Base-by-base conservation (phyloP, 805 yeast species). In the Metschnikowia peoriensis region DNA sequence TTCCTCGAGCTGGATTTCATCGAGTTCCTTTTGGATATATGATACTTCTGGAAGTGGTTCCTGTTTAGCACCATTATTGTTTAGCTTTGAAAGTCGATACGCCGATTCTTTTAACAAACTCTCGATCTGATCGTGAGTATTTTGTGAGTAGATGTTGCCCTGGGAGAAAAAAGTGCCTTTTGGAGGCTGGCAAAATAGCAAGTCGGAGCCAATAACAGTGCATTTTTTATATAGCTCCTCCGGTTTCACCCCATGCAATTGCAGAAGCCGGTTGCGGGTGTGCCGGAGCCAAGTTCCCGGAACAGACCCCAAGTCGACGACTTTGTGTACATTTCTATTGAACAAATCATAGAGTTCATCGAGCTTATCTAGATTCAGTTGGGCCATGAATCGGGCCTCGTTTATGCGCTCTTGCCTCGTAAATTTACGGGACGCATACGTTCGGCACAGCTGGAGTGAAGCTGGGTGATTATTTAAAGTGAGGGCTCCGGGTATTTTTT, bases 181-280 rank as follows among this genome's bases (percentile, higher is more conserved):
- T 0, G 97, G 96, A 0, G 97, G 97, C 15, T 79, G 76, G 48
- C 85, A 81, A 7, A 89, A 86, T 17, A 93, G 74, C 35, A 94
- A 76, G 69, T 94, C 79, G 50, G 71, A 62, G 29, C 77, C 78
- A 28, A 73, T 46, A 6, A 75, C 57, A 38, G 68, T 67, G 57
- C 78, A 73, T 38, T 63, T 69, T 28, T 57, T 48, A 46, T 64
- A 51, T 45, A 72, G 64, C 9, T 66, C 53, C 9, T 62, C 66
- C 15, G 64, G 69, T 5, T 61, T 64, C 6, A 71, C 29, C 70
- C 51, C 57, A 55, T 73, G 74, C 6, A 68, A 47, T 40, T 60
- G 55, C 46, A 66, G 61, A 50, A 74, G 58, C 39, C 66, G 55
- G 34, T 62, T 51, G 40, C 64, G 63, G 14, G 73, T 57, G 54